phyloP scores from a whole-genome alignment of 2,329 filamentous ascomycete genomes.

The Teratosphaeria viscida region DNA sequence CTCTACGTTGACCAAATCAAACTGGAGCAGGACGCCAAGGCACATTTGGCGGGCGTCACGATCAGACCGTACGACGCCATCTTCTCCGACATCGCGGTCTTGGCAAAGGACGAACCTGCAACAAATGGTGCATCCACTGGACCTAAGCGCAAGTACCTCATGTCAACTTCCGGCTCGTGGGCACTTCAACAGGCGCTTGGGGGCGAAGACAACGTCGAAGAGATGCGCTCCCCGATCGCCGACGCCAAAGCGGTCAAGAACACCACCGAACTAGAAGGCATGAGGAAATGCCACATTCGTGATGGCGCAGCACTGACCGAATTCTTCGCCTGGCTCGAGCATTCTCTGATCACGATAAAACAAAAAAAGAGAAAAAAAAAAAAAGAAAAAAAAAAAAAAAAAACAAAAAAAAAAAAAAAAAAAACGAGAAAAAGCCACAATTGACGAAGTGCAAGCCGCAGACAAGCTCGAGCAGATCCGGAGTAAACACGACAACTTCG shows the following conservation, averaged over 20 bases:
- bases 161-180: conserved; percentile 89
- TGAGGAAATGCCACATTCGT: conserved; percentile 86
- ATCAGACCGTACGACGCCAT: conserved; percentile 76
- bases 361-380: too few relatives aligned
- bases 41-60: conserved; percentile 60
- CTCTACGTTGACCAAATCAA: conserved; percentile 80
- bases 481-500: conserved; percentile 61
- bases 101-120: conserved; percentile 39
- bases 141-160: conserved; percentile 57
- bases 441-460: conserved; percentile 86
- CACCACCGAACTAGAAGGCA: conserved; percentile 75
- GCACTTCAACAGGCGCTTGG: conserved; percentile 78
- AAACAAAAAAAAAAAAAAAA: too few relatives aligned
- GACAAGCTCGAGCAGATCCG: conserved; percentile 78
- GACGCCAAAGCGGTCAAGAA: conserved; percentile 96
- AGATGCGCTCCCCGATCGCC: conserved; percentile 73
- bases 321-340: conserved; percentile 94
- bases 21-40: conserved; percentile 55
- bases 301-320: conserved; percentile 85
- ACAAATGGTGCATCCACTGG: conserved; percentile 8
- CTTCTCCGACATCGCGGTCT: conserved; percentile 62
- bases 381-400: too few relatives aligned
- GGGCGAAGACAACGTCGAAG: conserved; percentile 74
- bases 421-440: conserved; percentile 57
- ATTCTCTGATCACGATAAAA: conserved; percentile 67